These are phyloP conservation scores for Calycina marina DNA, from an alignment of 2,329 filamentous ascomycete genomes.

Conservation along the genomic window DNA sequence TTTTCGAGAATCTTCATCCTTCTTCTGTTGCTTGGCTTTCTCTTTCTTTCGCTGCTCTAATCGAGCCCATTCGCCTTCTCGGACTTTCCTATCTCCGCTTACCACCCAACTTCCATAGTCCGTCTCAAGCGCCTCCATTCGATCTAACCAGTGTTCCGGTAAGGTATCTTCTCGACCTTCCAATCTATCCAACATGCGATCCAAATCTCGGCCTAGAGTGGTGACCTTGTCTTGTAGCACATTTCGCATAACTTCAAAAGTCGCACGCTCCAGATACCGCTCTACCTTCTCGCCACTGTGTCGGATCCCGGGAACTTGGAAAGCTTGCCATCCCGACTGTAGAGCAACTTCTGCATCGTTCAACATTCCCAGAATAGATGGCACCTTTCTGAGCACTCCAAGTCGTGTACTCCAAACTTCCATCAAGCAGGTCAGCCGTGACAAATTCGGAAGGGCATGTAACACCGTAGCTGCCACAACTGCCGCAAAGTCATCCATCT, in stretches of 20 bases:
- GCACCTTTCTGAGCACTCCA: constrained; percentile 57
- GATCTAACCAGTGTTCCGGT: constrained; percentile 76
- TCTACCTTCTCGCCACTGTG: constrained; percentile 3
- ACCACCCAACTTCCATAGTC: constrained; percentile 71
- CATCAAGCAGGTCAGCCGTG: constrained; percentile 58
- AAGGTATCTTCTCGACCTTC: constrained; percentile 75
- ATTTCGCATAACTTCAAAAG: constrained; percentile 42
- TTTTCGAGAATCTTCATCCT: constrained; percentile 6
- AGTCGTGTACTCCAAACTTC: constrained; percentile 67
- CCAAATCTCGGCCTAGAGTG: constrained; percentile 56
- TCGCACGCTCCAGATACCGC: constrained; percentile 19
- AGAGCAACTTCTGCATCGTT: constrained; percentile 52
- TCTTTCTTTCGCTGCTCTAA: constrained; percentile 12
- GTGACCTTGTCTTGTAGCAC: constrained; percentile 56
- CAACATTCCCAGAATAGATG: constrained; percentile 51
- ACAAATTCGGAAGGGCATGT: constrained; percentile 72
- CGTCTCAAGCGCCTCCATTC: constrained; percentile 65
- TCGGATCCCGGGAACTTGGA: constrained; percentile 25
- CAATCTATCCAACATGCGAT: constrained; percentile 73
- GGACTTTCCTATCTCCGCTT: constrained; percentile 58
- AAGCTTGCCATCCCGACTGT: constrained; percentile 49
- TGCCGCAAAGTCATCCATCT: constrained; percentile 79
- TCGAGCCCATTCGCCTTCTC: constrained; percentile 44
- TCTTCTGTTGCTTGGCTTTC: constrained; percentile 19
- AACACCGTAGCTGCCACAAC: constrained; percentile 83